Percentiles rank a stretch among this genome's conserved stretches.
These are phyloP conservation scores for Arthroderma uncinatum DNA, from an alignment of 2,329 filamentous ascomycete species.

Conservation along the genomic window DNA sequence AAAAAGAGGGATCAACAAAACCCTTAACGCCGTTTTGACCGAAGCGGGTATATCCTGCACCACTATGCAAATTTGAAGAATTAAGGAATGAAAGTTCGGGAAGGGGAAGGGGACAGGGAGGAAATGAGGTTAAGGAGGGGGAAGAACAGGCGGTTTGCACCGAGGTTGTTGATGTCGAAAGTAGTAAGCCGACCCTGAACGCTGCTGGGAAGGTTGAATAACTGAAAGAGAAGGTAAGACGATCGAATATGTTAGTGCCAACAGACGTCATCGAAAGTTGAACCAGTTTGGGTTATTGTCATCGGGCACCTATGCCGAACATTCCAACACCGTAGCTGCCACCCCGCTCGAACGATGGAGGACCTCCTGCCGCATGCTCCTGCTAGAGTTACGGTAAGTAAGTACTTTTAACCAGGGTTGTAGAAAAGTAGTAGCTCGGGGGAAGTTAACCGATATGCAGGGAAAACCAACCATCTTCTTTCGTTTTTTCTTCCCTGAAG, in stretches of 20 bases:
- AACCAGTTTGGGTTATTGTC: constrained; percentile 16
- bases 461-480: constrained; percentile 34
- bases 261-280: neutral
- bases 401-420: neutral
- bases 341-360: constrained; percentile 30
- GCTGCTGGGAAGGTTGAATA: neutral
- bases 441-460: neutral
- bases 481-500: constrained; percentile 36
- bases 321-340: constrained; percentile 36
- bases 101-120: constrained; percentile 12
- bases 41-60: constrained; percentile 41
- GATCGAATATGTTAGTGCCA: neutral
- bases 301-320: constrained; percentile 37
- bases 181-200: neutral
- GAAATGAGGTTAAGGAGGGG: neutral
- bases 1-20: neutral
- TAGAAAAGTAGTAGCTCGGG: neutral
- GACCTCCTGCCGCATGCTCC: constrained; percentile 33
- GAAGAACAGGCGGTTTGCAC: constrained; percentile 17
- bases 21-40: constrained; percentile 15
- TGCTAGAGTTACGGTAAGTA: constrained; percentile 16
- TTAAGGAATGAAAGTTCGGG: constrained; percentile 17
- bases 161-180: constrained; percentile 5
- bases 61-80: constrained; percentile 30
- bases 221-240: constrained; percentile 3